Base-by-base conservation (phyloP, 2,329 filamentous ascomycete species). In the Dactylonectria macrodidyma region DNA sequence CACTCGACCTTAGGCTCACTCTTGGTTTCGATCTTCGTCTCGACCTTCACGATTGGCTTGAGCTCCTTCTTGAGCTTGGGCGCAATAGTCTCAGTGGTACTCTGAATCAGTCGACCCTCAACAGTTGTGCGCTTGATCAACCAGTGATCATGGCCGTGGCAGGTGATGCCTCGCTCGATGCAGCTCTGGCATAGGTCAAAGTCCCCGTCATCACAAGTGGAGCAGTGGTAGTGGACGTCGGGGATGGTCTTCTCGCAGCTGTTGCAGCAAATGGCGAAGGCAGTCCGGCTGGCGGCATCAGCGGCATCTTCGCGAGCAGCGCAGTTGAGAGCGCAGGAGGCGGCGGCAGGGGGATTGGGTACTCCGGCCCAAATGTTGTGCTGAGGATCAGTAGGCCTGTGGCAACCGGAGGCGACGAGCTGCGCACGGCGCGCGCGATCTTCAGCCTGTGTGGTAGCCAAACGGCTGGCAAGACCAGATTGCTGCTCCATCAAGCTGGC, bases 201-300 rank as follows among this genome's bases (percentile, higher is more conserved):
- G 80, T 99, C 96, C 47, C 95, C 96, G 65, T 92, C 90, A 71
- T 98, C 94, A 79, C 96, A 99, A 65, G 93, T 93, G 72, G 93
- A 93, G 86, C 97, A 99, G 83, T 99, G 96, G 81, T 93, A 99
- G 82, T 99, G 95, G 59, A 90, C 89, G 74, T 94, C 91, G 33
- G 92, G 89, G 76, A 98, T 94, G 48, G 91, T 89, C 68, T 85
- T 86, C 73, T 94, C 92, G 82, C 96, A 99, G 79, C 90, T 88
- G 84, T 99, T 98, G 89, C 96, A 99, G 85, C 93, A 97, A 51
- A 99, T 95, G 12, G 93, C 93, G 82, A 95, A 97, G 41, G 65
- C 62, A 48, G 75, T 59, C 26, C 26, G 26, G 26, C 4, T 7
- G 26, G 26, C 26, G 26, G 26, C 26, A 7, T 30, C 26, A 30